A percentile compares a stretch with the other conserved stretches of the same genome.
phyloP scores from a whole-genome alignment of 176 grass and related monocot species.

The Bothriochloa decipiens region DNA sequence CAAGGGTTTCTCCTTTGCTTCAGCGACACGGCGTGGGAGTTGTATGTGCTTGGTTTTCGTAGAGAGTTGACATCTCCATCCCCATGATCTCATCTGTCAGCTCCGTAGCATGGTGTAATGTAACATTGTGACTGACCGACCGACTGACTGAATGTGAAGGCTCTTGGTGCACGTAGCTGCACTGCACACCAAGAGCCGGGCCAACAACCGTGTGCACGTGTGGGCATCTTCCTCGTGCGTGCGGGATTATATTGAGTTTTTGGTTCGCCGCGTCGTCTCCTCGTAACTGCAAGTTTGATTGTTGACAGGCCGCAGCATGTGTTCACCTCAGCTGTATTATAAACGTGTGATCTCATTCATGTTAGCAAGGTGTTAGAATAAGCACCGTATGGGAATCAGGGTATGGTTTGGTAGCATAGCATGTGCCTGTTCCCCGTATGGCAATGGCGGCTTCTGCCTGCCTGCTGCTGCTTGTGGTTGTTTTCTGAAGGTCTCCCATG shows the following conservation, averaged over 20 bases:
- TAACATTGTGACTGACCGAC: not conserved
- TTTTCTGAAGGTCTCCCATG: not conserved
- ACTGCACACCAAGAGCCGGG: not conserved
- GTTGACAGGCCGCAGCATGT: slow-evolving; percentile 9
- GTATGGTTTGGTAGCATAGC: not conserved
- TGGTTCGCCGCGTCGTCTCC: slow-evolving; percentile 16
- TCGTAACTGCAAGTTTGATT: slow-evolving; percentile 38
- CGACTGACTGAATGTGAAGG: not conserved
- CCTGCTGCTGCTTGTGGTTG: not conserved
- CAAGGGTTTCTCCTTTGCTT: not conserved
- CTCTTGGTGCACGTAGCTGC: not conserved
- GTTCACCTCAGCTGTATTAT: not conserved
- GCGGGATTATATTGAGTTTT: not conserved
- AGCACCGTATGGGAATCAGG: not conserved
- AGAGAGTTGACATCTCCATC: slow-evolving; percentile 13
- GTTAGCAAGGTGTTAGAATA: not conserved
- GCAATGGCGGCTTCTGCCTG: not conserved
- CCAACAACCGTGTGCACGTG: slow-evolving; percentile 28
- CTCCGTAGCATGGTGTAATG: not conserved
- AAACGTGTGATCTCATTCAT: not conserved
- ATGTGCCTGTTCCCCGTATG: not conserved
- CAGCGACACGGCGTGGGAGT: slow-evolving; percentile 31
- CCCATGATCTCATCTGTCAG: slow-evolving; percentile 6
- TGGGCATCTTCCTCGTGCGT: not conserved
- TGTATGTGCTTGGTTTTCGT: slow-evolving; percentile 4